phyloP scores from a whole-genome alignment of 306 rosid species.

The Casuarina equisetifolia region DNA sequence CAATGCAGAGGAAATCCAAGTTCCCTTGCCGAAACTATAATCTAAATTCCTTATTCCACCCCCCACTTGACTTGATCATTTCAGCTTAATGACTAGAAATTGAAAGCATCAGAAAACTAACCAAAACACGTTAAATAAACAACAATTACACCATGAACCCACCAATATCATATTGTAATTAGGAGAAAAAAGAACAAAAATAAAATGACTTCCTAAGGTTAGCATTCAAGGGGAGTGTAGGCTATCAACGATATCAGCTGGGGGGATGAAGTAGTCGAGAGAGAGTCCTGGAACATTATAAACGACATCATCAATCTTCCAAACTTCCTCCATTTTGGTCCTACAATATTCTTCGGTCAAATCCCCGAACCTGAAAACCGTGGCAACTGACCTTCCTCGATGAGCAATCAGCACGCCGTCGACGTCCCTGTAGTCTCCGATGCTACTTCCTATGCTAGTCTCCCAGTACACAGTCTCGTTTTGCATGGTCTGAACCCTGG shows the following conservation, averaged over 20 bases:
- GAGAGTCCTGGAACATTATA: conserved; percentile 91
- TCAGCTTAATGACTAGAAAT: conserved; percentile 29
- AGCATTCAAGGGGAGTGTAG: conserved; percentile 49
- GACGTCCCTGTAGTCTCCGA: conserved; percentile 73
- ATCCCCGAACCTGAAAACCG: conserved; percentile 81
- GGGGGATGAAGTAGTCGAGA: conserved; percentile 85
- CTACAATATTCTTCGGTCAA: conserved; percentile 73
- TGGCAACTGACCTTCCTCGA: conserved; percentile 86
- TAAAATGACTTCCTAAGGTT: conserved; percentile 5
- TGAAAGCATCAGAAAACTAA: not conserved
- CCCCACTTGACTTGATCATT: conserved; percentile 33
- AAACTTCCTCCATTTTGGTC: conserved; percentile 84
- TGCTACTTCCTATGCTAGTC: conserved; percentile 93
- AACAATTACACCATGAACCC: conserved; percentile 46
- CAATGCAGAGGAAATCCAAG: conserved; percentile 3
- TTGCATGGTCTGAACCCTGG: conserved; percentile 64
- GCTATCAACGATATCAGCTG: conserved; percentile 67
- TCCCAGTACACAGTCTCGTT: conserved; percentile 82
- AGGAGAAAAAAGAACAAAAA: conserved; percentile 1
- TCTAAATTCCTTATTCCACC: conserved; percentile 28
- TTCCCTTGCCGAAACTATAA: conserved; percentile 12
- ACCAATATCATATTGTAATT: conserved; percentile 42
- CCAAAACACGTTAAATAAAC: conserved; percentile 11
- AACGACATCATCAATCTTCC: conserved; percentile 93
- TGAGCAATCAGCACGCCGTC: conserved; percentile 83